Base-by-base conservation (phyloP, 225 moss, liverwort and hornwort species). In the Physcomitrium patens region DNA sequence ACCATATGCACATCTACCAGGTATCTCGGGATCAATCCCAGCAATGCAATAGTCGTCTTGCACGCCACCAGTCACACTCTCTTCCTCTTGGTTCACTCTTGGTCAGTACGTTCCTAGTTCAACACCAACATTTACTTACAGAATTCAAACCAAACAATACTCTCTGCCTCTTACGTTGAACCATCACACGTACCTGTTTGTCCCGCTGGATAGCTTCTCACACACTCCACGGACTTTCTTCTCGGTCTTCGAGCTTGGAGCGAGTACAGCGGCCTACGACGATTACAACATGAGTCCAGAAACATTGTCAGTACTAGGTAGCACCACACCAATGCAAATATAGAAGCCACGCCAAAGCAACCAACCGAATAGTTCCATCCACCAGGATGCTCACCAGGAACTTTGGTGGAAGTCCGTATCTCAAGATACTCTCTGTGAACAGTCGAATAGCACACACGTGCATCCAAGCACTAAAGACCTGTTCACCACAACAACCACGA, bases 401-500 rank as follows among this genome's bases (percentile, higher is more conserved):
- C 68, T 87, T 91, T 31, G 96, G 96, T 44, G 96, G 96, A 26
- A 96, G 93, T 19, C 96, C 96, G 42, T 96, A 96, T 89, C 96
- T 92, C 69, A 96, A 85, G 65, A 96, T 94, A 79, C 96, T 96
- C 80, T 96, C 96, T 45, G 96, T 89, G 72, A 94, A 96, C 50
- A 96, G 90, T 74, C 96, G 89, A 81, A 96, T 85, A 54, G 96
- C 96, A 81, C 94, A 89, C 31, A 96, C 71, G 73, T 96, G 96
- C 94, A 96, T 96, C 96, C 96, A 96, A 48, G 96, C 79, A 86
- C 92, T 94, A 55, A 96, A 92, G 26, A 93, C 76, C 95, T 95
- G 86, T 60, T 46, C 71, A 70, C 46, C 60, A 47, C 8, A 70
- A 24, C 44, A 37, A 71, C 56, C 58, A 63, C 56, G 44, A 63